Base-by-base conservation (phyloP, 202 grass and related monocot genomes). In the Digitaria exilis region DNA sequence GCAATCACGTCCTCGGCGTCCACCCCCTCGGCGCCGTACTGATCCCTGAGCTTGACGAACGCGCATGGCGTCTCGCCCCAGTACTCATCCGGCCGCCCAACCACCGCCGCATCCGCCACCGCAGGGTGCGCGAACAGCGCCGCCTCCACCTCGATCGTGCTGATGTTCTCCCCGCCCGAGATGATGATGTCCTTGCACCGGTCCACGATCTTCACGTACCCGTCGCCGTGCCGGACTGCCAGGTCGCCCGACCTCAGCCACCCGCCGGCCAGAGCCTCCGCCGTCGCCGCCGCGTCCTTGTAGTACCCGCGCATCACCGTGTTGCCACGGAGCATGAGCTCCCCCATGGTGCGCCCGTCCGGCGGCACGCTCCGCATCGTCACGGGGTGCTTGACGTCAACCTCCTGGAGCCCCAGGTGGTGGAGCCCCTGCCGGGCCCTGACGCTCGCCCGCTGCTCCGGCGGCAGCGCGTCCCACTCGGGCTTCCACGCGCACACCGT, bases 61-160 rank as follows among this genome's bases (percentile, higher is more conserved):
- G 96, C 96, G 63, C 96, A 95, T 13, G 96, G 92, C 35, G 92
- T 95, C 89, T 98, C 92, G 22, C 92, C 95, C 95, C 95, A 98
- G 69, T 88, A 80, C 11, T 93, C 81, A 55, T 98, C 88, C 2
- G 95, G 92, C 17, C 82, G 70, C 0, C 82, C 95, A 0, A 95
- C 95, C 0, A 90, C 95, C 1, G 90, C 95, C 10, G 84, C 88
- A 44, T 98, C 95, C 1, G 78, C 52, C 31, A 97, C 88, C 0
- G 84, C 88, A 16, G 92, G 90, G 75, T 97, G 92, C 6, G 72
- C 25, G 72, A 84, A 97, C 45, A 97, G 73, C 52, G 69, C 84
- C 3, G 90, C 83, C 85, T 97, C 95, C 32, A 97, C 90, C 90
- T 97, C 90, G 16, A 94, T 86, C 0, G 84, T 86, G 86, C 95